Evolutionary conservation across 805 yeast genomes (phyloP), one percentile per base, ranked within the genome.

Genomic region (Clavispora vitiphila): DNA sequence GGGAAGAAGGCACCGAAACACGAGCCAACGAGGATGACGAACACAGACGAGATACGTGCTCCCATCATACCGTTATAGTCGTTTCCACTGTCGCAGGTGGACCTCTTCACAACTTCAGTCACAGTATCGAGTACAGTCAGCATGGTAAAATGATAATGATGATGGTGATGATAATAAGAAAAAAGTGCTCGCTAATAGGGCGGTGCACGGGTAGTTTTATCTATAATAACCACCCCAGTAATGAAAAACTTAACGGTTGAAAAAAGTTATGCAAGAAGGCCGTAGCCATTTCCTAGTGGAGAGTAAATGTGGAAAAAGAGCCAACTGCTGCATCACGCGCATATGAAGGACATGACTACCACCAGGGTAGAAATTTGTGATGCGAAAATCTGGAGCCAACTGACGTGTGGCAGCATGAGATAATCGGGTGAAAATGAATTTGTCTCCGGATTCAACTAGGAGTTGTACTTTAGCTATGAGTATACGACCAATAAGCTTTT

Each of bases 1-100:
- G 89, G 89, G 62, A 82, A 76, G 46, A 75, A 76, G 2, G 82
- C 58, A 18, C 87, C 87, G 35, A 74, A 49, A 1, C 73, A 61
- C 3, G 83, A 71, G 5, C 79, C 72, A 1, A 74, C 60, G 46
- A 80, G 50, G 34, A 82, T 76, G 24, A 82, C 87, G 57, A 82
- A 82, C 5, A 82, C 62, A 3, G 86, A 62, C 2, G 85, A 79
- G 43, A 83, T 76, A 52, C 89, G 68, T 39, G 74, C 71, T 3
- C 71, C 73, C 62, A 62, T 52, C 39, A 50, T 49, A 9, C 78
- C 80, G 43, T 72, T 61, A 48, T 68, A 76, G 9, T 72, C 79
- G 47, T 67, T 74, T 3, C 54, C 62, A 4, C 56, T 45, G 1
- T 57, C 62, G 57, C 82, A 78, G 12, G 57, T 54, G 21, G 58